Percentiles rank a stretch among this genome's conserved stretches.
Evolutionary conservation across 2,329 filamentous ascomycete species (phyloP).

Genomic region (Torrubiella hemipterigena): DNA sequence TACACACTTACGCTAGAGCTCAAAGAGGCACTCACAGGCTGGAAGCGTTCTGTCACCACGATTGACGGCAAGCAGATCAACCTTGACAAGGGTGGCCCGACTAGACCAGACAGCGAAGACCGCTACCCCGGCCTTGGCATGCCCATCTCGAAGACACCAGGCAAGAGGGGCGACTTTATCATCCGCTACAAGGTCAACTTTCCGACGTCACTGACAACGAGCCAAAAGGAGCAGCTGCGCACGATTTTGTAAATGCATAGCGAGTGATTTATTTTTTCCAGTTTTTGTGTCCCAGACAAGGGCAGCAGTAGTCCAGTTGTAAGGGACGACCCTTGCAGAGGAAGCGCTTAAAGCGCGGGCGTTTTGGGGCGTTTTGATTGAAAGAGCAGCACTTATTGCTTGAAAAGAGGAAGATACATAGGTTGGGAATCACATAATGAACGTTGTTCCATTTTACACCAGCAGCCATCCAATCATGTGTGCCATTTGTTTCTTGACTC

Average conservation of each 20-base stretch:
- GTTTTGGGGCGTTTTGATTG: too few relatives aligned
- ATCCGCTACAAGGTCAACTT: conserved; percentile 90
- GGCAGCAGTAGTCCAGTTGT: too few relatives aligned
- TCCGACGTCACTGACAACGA: conserved; percentile 60
- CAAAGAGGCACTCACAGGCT: conserved; percentile 90
- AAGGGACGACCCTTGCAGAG: too few relatives aligned
- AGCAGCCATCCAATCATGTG: too few relatives aligned
- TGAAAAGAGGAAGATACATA: too few relatives aligned
- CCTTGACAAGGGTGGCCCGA: conserved; percentile 72
- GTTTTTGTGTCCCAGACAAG: too few relatives aligned
- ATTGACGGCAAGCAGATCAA: conserved; percentile 83
- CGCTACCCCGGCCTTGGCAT: conserved; percentile 80
- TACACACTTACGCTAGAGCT: conserved; percentile 70
- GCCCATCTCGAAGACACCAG: conserved; percentile 85
- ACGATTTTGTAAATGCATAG: conserved; percentile 66
- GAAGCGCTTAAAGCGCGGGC: too few relatives aligned
- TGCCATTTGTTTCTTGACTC: too few relatives aligned
- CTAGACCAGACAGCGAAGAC: conserved; percentile 72
- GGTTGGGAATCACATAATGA: too few relatives aligned
- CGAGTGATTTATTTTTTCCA: too few relatives aligned
- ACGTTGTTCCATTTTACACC: too few relatives aligned
- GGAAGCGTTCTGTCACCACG: conserved; percentile 81
- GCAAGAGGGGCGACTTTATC: conserved; percentile 74
- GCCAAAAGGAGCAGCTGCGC: conserved; percentile 71
- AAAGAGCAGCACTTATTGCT: too few relatives aligned